phyloP scores from a whole-genome alignment of 805 yeast genomes.

The Saccharomycopsis oosterbeekiorum region DNA sequence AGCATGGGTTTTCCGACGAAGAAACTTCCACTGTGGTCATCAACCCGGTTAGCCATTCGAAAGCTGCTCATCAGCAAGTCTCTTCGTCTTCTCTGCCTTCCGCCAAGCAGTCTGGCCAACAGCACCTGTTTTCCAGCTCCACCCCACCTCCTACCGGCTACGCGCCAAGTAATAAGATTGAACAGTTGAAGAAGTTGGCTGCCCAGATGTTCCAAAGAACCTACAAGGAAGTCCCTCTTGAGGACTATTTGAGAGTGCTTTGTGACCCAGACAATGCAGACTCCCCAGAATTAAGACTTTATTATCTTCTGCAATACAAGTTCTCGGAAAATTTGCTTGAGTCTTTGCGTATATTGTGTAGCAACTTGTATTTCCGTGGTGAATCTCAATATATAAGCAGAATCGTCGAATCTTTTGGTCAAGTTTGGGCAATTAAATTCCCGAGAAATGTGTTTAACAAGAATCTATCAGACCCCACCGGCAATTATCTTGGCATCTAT shows the following conservation, averaged over 20 bases:
- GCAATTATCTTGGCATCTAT: constrained; percentile 42
- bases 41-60: neutral
- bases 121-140: constrained; percentile 7
- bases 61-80: neutral
- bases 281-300: constrained; percentile 12
- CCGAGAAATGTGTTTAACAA: constrained; percentile 25
- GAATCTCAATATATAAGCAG: constrained; percentile 96
- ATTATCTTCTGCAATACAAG: constrained; percentile 15
- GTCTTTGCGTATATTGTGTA: constrained; percentile 58
- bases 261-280: constrained; percentile 16
- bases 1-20: neutral
- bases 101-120: neutral
- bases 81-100: neutral
- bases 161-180: neutral
- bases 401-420: constrained; percentile 47
- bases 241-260: constrained; percentile 15
- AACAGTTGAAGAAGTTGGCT: constrained; percentile 12
- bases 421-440: constrained; percentile 15
- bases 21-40: neutral
- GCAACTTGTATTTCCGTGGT: constrained; percentile 87
- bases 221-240: constrained; percentile 13
- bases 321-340: constrained; percentile 13
- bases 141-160: neutral
- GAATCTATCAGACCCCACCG: constrained; percentile 15
- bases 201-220: constrained; percentile 8